Evolutionary conservation across 2,329 filamentous ascomycete species (phyloP).

Genomic region (Ciborinia camelliae): DNA sequence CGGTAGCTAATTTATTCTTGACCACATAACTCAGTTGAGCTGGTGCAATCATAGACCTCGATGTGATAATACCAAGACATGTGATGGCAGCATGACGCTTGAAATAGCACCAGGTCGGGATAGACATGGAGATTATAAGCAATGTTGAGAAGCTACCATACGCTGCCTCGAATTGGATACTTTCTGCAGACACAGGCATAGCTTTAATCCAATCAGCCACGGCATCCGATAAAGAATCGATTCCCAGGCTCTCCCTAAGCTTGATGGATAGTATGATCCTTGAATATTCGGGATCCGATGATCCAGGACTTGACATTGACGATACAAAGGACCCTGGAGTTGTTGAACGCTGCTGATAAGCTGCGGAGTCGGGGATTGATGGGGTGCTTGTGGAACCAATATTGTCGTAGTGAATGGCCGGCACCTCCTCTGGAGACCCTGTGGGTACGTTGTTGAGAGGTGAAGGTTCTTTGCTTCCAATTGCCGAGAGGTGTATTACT

Average conservation of each 20-base stretch:
- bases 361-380: background rate
- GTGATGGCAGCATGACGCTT: background rate
- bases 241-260: background rate
- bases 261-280: background rate
- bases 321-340: background rate
- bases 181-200: background rate
- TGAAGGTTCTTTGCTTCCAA: background rate
- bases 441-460: background rate
- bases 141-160: background rate
- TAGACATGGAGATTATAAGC: background rate
- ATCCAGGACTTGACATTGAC: background rate
- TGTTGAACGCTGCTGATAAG: background rate
- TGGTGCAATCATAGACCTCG: background rate
- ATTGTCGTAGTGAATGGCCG: background rate
- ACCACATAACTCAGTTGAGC: background rate
- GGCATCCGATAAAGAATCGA: background rate
- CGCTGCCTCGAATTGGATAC: background rate
- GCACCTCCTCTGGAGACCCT: background rate
- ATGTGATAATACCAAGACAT: background rate
- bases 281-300: background rate
- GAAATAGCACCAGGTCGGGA: background rate
- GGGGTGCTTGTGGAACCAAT: too few species aligned
- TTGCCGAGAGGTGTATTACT: background rate
- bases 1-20: background rate
- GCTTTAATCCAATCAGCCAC: background rate